Evolutionary conservation across 163 green algal genomes (phyloP).

Genomic region (Scenedesmus sp.): DNA sequence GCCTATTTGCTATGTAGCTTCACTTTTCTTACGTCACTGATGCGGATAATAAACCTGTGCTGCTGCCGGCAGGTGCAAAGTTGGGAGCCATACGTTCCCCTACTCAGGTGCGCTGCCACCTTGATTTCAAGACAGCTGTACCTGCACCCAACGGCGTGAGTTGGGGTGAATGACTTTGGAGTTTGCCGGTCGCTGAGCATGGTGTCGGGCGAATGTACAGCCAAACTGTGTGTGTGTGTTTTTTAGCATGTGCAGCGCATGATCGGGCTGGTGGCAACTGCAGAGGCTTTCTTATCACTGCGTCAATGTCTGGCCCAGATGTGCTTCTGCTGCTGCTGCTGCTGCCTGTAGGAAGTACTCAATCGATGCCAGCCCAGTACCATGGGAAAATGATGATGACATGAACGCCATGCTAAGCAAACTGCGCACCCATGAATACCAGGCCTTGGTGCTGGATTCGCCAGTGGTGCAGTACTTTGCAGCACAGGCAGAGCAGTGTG

Average conservation of each 20-base stretch:
- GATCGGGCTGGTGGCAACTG: no score
- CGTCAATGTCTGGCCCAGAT: no score
- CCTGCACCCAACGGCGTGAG: no score
- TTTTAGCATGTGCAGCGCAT: no score
- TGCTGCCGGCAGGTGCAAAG: neutral
- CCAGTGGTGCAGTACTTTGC: constrained; percentile 47
- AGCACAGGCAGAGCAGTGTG: constrained; percentile 24
- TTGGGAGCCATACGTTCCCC: constrained; percentile 42
- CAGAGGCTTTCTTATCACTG: no score
- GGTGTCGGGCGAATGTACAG: no score
- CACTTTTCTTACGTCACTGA: neutral
- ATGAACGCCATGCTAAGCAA: constrained; percentile 12
- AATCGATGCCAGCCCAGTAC: constrained; percentile 17
- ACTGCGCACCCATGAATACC: constrained; percentile 12
- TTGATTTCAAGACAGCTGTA: no score
- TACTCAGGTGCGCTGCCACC: neutral
- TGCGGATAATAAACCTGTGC: neutral
- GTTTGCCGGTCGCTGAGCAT: no score
- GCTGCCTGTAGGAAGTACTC: constrained; percentile 35
- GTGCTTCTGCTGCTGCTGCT: constrained; percentile 22
- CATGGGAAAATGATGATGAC: constrained; percentile 44
- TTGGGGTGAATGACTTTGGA: no score
- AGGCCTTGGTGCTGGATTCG: constrained; percentile 44
- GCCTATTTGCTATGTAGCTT: no score
- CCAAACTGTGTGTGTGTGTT: no score